phyloP scores from a whole-genome alignment of 1,139 yeast genomes.

The Blastobotrys serpentis region DNA sequence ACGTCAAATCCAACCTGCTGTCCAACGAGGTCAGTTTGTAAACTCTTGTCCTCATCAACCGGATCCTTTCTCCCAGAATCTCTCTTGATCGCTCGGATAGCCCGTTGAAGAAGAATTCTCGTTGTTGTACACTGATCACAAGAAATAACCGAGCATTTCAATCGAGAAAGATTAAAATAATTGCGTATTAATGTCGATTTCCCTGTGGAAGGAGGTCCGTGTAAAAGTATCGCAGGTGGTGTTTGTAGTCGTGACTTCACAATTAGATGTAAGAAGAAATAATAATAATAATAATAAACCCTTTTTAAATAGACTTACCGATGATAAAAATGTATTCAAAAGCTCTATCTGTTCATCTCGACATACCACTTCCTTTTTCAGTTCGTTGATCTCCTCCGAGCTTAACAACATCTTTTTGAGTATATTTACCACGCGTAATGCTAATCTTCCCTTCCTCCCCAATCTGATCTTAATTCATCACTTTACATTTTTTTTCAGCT shows the following conservation, averaged over 20 bases:
- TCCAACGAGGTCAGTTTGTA: slow-evolving; percentile 24
- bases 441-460: no score
- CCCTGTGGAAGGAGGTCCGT: slow-evolving; percentile 39
- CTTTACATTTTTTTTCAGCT: no score
- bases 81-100: slow-evolving; percentile 32
- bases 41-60: slow-evolving; percentile 1
- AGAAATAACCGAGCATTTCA: slow-evolving; percentile 32
- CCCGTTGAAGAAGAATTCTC: slow-evolving; percentile 39
- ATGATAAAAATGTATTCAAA: slow-evolving; percentile 26
- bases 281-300: background rate
- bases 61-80: slow-evolving; percentile 14
- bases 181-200: slow-evolving; percentile 31
- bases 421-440: no score
- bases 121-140: slow-evolving; percentile 40
- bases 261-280: background rate
- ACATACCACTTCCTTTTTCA: slow-evolving; percentile 13
- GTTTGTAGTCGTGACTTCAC: slow-evolving; percentile 21
- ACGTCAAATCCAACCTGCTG: slow-evolving; percentile 32
- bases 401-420: slow-evolving; percentile 8
- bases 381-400: background rate
- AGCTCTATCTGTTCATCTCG: slow-evolving; percentile 27
- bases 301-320: slow-evolving; percentile 1
- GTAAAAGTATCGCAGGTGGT: slow-evolving; percentile 34
- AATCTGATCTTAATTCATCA: no score
- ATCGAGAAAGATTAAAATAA: slow-evolving; percentile 22